These are phyloP conservation scores for Microsporum canis DNA, from an alignment of 2,329 filamentous ascomycete species.

Conservation along the genomic window DNA sequence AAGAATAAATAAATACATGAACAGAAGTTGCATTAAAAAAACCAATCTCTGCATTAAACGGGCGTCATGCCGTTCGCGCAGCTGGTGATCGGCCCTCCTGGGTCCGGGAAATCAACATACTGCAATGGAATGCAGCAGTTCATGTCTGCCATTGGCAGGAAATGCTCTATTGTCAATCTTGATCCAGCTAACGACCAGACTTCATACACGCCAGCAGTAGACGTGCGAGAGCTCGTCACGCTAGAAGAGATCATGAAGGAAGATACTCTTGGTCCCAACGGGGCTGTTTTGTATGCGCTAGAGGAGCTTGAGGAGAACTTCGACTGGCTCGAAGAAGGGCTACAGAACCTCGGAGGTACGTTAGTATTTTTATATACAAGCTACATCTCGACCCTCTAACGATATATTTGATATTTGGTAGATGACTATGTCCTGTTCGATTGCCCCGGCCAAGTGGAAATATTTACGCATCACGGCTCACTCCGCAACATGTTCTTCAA, in stretches of 20 bases:
- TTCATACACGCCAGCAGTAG: conserved; percentile 76
- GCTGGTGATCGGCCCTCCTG: conserved; percentile 85
- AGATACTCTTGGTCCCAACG: conserved; percentile 83
- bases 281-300: conserved; percentile 81
- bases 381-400: neutral
- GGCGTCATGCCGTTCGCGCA: conserved; percentile 50
- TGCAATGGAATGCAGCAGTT: conserved; percentile 99
- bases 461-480: conserved; percentile 91
- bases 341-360: conserved; percentile 59
- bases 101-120: conserved; percentile 92
- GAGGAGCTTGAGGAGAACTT: conserved; percentile 92
- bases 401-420: conserved; percentile 10
- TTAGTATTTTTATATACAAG: neutral
- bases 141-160: conserved; percentile 85
- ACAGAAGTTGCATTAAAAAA: too few relatives aligned
- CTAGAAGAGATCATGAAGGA: conserved; percentile 92
- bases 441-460: conserved; percentile 91
- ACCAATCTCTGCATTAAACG: too few relatives aligned
- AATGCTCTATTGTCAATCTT: conserved; percentile 90
- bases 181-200: conserved; percentile 94
- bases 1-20: too few relatives aligned
- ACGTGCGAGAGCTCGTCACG: conserved; percentile 78
- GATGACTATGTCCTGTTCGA: conserved; percentile 94
- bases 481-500: conserved; percentile 83
- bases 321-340: conserved; percentile 74